Conservation (phyloP, 495 filamentous ascomycete species). For the Bombardia bombarda region DNA sequence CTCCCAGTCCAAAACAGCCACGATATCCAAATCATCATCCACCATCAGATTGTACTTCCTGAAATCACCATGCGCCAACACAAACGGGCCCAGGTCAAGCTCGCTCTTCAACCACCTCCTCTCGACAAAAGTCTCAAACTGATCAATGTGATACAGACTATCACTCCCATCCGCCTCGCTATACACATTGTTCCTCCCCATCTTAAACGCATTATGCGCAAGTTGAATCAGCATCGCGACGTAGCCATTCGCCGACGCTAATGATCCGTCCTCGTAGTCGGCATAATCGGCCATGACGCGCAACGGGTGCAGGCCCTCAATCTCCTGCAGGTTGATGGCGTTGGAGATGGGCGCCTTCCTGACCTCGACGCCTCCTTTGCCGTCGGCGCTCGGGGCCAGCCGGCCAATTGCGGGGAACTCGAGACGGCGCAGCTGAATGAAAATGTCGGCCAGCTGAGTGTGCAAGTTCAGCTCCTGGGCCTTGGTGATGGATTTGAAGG, state of each 20-base stretch:
- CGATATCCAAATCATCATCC: conserved; percentile 19
- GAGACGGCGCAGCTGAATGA: conserved; percentile 21
- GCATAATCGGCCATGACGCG: conserved; percentile 12
- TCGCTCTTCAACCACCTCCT: conserved; percentile 9
- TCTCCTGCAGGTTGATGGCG: conserved; percentile 23
- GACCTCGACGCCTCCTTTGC: conserved; percentile 14
- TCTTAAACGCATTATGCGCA: too few relatives aligned
- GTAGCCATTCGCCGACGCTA: conserved; percentile 17
- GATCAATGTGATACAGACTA: conserved; percentile 14
- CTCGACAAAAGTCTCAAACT: conserved; percentile 15
- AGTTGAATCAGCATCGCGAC: too few relatives aligned
- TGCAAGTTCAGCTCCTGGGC: conserved; percentile 13
- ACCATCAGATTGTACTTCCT: conserved; percentile 20
- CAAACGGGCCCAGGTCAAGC: conserved; percentile 20
- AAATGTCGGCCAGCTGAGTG: conserved; percentile 17
- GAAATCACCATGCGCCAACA: conserved; percentile 23
- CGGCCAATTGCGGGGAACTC: conserved; percentile 23
- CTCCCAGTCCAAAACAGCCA: conserved; percentile 25
- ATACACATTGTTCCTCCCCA: too few relatives aligned
- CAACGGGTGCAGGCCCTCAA: conserved; percentile 13
- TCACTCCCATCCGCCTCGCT: too few relatives aligned
- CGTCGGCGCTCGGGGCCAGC: conserved; percentile 9
- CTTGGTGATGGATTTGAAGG: conserved; percentile 9
- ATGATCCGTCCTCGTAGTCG: conserved; percentile 4
- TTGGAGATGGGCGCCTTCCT: conserved; percentile 14